A percentile compares a stretch with the other conserved stretches of the same genome.
Evolutionary conservation across 2,329 filamentous ascomycete genomes (phyloP).

Genomic region (Colletotrichum spaethianum): DNA sequence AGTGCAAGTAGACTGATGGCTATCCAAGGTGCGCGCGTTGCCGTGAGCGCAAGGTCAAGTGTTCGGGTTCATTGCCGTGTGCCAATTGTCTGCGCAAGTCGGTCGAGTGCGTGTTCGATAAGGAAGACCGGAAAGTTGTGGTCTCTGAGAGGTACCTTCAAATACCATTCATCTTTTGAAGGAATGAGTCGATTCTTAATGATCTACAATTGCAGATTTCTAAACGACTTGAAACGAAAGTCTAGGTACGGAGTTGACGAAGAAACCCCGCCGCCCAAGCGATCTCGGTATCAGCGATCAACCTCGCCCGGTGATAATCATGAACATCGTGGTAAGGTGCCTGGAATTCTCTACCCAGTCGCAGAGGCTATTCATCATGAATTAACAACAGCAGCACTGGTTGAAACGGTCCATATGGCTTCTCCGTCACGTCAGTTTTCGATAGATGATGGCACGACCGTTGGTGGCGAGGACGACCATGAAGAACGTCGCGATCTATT

Average conservation of each 20-base stretch:
- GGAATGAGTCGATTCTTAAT: not conserved
- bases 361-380: not conserved
- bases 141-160: constrained; percentile 1
- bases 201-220: not conserved
- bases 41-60: constrained; percentile 36
- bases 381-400: not conserved
- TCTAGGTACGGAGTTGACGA: constrained; percentile 2
- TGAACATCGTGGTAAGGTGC: not conserved
- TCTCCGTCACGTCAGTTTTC: not conserved
- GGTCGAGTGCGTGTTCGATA: constrained; percentile 31
- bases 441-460: constrained; percentile 14
- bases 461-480: constrained; percentile 1
- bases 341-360: not conserved
- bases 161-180: too few species aligned
- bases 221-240: constrained; percentile 31
- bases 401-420: too few species aligned
- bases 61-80: constrained; percentile 27
- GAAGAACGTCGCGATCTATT: constrained; percentile 1
- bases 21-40: constrained; percentile 32
- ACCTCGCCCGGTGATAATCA: not conserved
- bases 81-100: constrained; percentile 23
- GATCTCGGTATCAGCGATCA: constrained; percentile 6
- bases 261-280: not conserved
- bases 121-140: constrained; percentile 36
- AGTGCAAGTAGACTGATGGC: not conserved